Base-by-base conservation (phyloP, 129 eudicot genomes). In the Flaveria bidentis region DNA sequence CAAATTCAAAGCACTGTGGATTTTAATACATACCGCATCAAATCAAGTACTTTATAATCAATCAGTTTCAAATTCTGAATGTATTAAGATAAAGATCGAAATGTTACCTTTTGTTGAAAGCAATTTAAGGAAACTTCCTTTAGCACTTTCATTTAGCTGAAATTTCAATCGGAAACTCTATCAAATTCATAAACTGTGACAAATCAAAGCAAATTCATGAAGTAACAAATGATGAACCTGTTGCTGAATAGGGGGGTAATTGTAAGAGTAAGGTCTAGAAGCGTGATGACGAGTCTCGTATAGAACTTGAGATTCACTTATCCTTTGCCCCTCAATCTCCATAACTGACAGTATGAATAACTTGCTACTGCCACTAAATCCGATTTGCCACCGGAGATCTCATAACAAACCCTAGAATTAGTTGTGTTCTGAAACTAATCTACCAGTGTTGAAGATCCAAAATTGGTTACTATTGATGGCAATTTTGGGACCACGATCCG, bases 201-300 rank as follows among this genome's bases (percentile, higher is more conserved):
- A 41, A 74, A 58, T 41, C 33, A 50, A 75, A 45, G 13, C 67
- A 52, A 65, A 53, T 42, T 44, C 41, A 45, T 46, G 65, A 79
- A 61, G 23, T 61, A 45, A 49, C 42, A 10, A 61, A 45, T 9
- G n/a, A 20, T 23, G 64, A 39, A 89, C 97, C 93, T 86, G 88
- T 9, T 78, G 91, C 52, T 82, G 84, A 17, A 62, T 9, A 51
- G 93, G 93, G 55, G 96, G 94, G 70, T 90, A 90, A 84, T 82
- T 89, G 41, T 87, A 74, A 25, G 85, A 78, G 84, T 80, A 86
- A 72, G 87, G 89, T 79, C 86, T 72, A 15, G 94, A 86, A 81
- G 92, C 91, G 69, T 92, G 98, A 70, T 69, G 78, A 15, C 91
- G 93, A 49, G 86, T 83, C 88, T 90, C 96, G 74, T 76, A 88